Evolutionary conservation across 371 early-diverging fungal species (phyloP).

Genomic region (Zychaea mexicana): DNA sequence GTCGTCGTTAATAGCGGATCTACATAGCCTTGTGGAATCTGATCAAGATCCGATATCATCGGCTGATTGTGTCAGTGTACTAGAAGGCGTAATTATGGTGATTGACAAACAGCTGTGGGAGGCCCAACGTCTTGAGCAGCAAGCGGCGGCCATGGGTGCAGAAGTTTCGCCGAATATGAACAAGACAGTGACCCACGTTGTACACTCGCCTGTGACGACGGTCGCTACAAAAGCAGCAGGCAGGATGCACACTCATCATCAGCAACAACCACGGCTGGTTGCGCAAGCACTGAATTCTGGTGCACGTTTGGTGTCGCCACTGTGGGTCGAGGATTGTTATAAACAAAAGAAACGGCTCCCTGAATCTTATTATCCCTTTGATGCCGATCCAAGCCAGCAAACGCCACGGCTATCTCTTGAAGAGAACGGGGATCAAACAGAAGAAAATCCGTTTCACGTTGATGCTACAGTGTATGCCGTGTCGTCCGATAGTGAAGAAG

Average conservation of each 20-base stretch:
- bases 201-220: constrained; percentile 7
- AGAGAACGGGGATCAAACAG: neutral
- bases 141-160: constrained; percentile 10
- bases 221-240: neutral
- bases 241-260: neutral
- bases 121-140: neutral
- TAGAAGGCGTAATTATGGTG: constrained; percentile 1
- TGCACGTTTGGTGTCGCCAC: constrained; percentile 12
- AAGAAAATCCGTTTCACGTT: constrained; percentile 3
- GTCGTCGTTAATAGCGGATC: neutral
- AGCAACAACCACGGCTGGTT: constrained; percentile 4
- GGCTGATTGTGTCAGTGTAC: neutral
- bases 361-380: constrained; percentile 19
- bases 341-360: constrained; percentile 7
- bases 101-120: constrained; percentile 9
- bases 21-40: neutral
- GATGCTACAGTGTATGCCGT: neutral
- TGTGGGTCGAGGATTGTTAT: constrained; percentile 16
- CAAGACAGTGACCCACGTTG: constrained; percentile 11
- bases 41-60: neutral
- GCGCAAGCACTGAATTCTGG: constrained; percentile 13
- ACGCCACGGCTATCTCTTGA: neutral
- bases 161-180: neutral
- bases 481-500: constrained; percentile 10
- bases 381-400: constrained; percentile 1